Evolutionary conservation across 2,329 filamentous ascomycete species (phyloP), one percentile per base, ranked within the genome.

Genomic region (Thelonectria olida): DNA sequence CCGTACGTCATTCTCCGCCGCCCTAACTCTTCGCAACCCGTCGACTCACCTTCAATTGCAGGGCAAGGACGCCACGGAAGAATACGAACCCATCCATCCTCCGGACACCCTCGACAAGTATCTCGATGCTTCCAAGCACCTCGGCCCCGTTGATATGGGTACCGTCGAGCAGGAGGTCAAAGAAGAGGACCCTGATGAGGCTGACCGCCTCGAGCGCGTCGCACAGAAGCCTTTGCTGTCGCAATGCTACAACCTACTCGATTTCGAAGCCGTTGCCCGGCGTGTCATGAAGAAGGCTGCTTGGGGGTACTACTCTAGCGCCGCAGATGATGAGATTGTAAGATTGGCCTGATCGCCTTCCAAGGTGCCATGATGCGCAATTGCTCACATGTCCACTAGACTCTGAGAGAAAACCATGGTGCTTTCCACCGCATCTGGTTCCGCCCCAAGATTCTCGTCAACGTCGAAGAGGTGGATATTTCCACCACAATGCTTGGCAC

Each of bases 341-440:
- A 47, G 74, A n/a, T 41, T 41, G 17, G 19, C 25, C 13, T 52
- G 31, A 12, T 39, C 17, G 44, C n/a, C 5, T 15, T 7, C 25
- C 25, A 28, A 23, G 6, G 12, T 15, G 3, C 41, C 8, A 23
- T n/a, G n/a, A n/a, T n/a, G n/a, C 15, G 6, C 22, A 10, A 19
- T 2, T 44, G 7, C 62, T 65, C 22, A 66, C 23, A 9, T 13
- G 15, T 27, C 17, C 15, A 44, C 1, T 67, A 96, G 91, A 97
- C 96, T 0, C 84, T 98, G 83, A 89, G 95, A 66, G 95, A 98
- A 80, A 99, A 99, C 80, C 95, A 97, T 81, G 88, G 87, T 45
- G 96, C 96, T 45, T 99, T 93, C 81, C 96, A 99, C 81, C 94
- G 96, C 76, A 96, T 97, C 79, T 88, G 96, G 95, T 98, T 99